Base-by-base conservation (phyloP, 164 flowering plant genomes). In the Akebia trifoliata region DNA sequence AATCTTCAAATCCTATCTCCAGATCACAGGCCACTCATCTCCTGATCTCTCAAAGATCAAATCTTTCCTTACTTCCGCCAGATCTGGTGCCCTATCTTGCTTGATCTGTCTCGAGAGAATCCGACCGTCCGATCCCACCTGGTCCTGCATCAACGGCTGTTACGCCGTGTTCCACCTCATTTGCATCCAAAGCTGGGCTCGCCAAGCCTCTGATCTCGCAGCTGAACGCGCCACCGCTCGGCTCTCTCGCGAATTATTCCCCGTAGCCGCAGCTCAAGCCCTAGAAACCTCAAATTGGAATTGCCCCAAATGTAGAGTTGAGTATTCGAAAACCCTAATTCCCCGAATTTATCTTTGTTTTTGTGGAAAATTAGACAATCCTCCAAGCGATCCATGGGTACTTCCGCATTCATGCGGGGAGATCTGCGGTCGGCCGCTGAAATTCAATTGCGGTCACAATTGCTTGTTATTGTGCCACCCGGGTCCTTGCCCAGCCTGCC, bases 401-500 rank as follows among this genome's bases (percentile, higher is more conserved):
- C 68, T 92, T 18, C 93, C 98, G 4, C 98, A 92, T 69, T 86
- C 98, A 0, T 92, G 98, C 36, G 96, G 96, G 9, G 96, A 88
- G 46, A 46, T 89, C 21, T 92, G 98, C 36, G 72, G 71, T n/a
- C 62, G 93, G 3, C 70, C 80, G 0, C 72, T 92, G 70, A 66
- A 48, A 44, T 44, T 79, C 53, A 64, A 77, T 20, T 92, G 98
- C 40, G 98, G 96, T 1, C 98, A 92, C 31, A 25, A 50, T 17
- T 92, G 98, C 62, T 69, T 89, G 61, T 68, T 92, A 38, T 62
- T 92, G 21, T 92, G 98, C 61, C 98, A 92, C 60, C 98, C 98
- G 0, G 98, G 98, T 0, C 95, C 95, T 0, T 89, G 98, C 67
- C 95, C 98, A 0, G 62, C 95, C 4, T 92, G 98, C 63, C 96